These are phyloP conservation scores for Batkoa obscura DNA, from an alignment of 371 early-diverging fungal species.

Conservation along the genomic window DNA sequence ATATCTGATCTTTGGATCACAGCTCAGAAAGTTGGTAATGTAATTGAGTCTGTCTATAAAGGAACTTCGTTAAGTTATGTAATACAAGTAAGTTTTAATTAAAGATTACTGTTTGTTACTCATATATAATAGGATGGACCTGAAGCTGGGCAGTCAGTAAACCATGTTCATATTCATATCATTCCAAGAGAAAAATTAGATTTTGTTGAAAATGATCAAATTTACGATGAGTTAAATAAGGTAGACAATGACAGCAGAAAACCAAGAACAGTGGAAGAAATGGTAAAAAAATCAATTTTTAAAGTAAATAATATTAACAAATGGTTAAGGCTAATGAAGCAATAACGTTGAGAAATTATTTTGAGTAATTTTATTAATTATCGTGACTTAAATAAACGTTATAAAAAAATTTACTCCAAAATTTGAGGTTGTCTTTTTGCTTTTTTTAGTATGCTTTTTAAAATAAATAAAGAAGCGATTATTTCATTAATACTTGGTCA, in stretches of 20 bases:
- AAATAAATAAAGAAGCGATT: too few species aligned
- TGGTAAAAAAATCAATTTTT: too few species aligned
- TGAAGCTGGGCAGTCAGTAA: constrained; percentile 78
- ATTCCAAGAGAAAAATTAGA: constrained; percentile 74
- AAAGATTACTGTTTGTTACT: not conserved
- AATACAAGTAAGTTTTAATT: not conserved
- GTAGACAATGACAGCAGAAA: not conserved
- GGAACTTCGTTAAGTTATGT: not conserved
- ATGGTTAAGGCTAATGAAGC: too few species aligned
- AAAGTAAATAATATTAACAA: too few species aligned
- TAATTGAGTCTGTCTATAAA: not conserved
- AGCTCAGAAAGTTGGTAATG: not conserved
- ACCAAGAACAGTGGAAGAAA: not conserved
- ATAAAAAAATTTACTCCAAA: too few species aligned
- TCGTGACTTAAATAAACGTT: too few species aligned
- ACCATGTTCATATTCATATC: constrained; percentile 88
- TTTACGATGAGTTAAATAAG: constrained; percentile 51
- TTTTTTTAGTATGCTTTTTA: too few species aligned
- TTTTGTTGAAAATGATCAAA: constrained; percentile 69
- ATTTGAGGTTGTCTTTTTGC: too few species aligned
- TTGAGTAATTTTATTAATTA: too few species aligned
- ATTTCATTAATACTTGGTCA: too few species aligned
- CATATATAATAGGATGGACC: constrained; percentile 37
- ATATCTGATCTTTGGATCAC: constrained; percentile 4
- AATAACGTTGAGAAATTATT: too few species aligned